Base-by-base conservation (phyloP, 2,329 filamentous ascomycete species). In the Fusarium devonianum region DNA sequence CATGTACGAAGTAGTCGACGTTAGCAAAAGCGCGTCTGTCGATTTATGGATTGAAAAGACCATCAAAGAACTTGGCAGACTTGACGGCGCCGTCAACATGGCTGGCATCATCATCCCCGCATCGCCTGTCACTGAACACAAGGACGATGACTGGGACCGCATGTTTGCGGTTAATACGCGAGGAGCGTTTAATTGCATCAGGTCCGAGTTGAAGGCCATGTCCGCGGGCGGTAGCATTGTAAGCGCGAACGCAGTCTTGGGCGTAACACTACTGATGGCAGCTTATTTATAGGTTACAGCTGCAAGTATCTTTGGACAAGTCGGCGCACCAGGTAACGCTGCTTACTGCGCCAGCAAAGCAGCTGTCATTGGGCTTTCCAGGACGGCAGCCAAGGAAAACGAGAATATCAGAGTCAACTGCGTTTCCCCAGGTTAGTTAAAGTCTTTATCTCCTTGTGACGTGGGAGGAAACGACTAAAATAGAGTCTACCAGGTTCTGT, bases 131-230 rank as follows among this genome's bases (percentile, higher is more conserved):
- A 66, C 66, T 0, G 70, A 76, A 14, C 68, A 73, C 1, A 69
- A 67, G 7, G 73, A 76, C 37, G 65, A 68, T 11, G 68, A 74
- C 16, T 80, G 74, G 75, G 69, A 75, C 29, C 64, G 65, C 19
- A 65, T 75, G 12, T 62, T 80, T 42, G 58, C 63, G 2, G 73
- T 80, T 8, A 81, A 81, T 57, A 49, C 74, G 7, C 71, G 63
- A 7, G 79, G 81, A 5, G 65, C 77, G 19, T 78, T 82, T 66
- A 75, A 79, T 38, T 81, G 77, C 49, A 51, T 84, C 49, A 68
- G 77, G 12, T 75, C 77, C n/a, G 63, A 83, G 59, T 49, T 83
- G 9, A 69, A 65, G 58, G 68, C 33, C 1, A 63, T 10, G 47
- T 49, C 67, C 70, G 18, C 72, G 66, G 53, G 59, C 0, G 52